Evolutionary conservation across 164 flowering plant genomes (phyloP), one percentile per base, ranked within the genome.

Genomic region (Cinnamomum micranthum): DNA sequence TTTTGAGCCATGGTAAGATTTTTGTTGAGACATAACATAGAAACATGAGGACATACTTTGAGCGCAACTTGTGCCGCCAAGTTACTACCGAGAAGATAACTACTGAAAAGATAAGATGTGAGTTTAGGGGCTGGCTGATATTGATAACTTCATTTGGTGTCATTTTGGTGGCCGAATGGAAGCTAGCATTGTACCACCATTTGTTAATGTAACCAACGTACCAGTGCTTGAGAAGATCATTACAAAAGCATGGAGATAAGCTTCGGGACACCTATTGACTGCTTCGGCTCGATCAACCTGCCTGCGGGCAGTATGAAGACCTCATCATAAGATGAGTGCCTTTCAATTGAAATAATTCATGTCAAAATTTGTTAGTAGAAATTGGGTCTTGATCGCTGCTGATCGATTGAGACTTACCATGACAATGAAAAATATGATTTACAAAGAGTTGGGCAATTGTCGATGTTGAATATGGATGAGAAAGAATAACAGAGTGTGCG

Each of bases 151-250:
- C 24, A 23, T 31, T 31, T 3, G 74, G 68, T 11, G 52, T 28
- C 52, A 51, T 59, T 51, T 62, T 20, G 23, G 35, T 6, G 3
- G 51, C 11, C 1, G 50, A 13, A 19, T 72, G 52, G 14, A 27
- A 59, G 22, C 15, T 4, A 13, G 74, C 15, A 72, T 62, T 72
- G n/a, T 62, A 60, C 51, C 67, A 72, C 3, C 12, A 72, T 33
- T 72, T 67, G 6, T 25, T 10, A 27, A 2, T 66, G 50, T 12
- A 72, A 24, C 47, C 24, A 72, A 7, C 0, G 17, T 11, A 10
- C 6, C 74, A 31, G 2, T 27, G 20, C 4, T 28, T 6, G 5
- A 14, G 74, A 9, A 14, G 25, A 31, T 31, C 20, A 20, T 3
- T 6, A 27, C 6, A 7, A 72, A 58, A 59, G 6, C 23, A 17